phyloP scores from a whole-genome alignment of 2,329 filamentous ascomycete species.

The Coniochaeta pulveracea region DNA sequence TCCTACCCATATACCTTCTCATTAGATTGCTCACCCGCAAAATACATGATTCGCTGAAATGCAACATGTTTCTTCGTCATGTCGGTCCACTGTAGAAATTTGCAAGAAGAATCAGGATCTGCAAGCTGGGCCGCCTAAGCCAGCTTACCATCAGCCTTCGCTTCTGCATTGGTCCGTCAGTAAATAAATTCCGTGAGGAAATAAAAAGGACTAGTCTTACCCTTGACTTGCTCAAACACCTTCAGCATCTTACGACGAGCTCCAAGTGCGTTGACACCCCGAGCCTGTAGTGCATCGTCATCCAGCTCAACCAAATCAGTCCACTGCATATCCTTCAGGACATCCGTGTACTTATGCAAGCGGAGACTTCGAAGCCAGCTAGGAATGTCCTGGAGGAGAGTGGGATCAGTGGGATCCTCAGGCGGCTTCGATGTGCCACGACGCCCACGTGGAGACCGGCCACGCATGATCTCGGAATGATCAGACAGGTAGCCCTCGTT shows the following conservation, averaged over 20 bases:
- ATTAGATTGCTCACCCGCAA: too few species aligned
- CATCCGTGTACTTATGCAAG: constrained; percentile 97
- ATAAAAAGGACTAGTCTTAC: constrained; percentile 25
- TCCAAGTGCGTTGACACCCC: constrained; percentile 89
- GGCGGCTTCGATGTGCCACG: constrained; percentile 94
- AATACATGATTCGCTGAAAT: too few species aligned
- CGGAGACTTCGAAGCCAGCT: constrained; percentile 90
- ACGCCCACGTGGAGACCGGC: constrained; percentile 82
- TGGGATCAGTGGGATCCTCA: constrained; percentile 90
- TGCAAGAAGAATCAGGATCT: too few species aligned
- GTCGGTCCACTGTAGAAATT: too few species aligned
- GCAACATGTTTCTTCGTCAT: too few species aligned
- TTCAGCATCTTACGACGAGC: constrained; percentile 97
- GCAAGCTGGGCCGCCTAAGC: too few species aligned
- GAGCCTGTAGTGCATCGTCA: constrained; percentile 83
- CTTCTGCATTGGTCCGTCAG: constrained; percentile 37
- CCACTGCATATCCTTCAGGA: constrained; percentile 96
- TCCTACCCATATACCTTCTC: too few species aligned
- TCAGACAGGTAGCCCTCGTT: constrained; percentile 88
- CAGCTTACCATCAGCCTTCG: constrained; percentile 63
- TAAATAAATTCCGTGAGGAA: background rate
- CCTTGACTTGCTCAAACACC: constrained; percentile 94
- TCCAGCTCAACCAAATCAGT: constrained; percentile 84
- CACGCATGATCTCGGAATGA: constrained; percentile 81
- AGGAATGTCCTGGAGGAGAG: constrained; percentile 85